phyloP scores from a whole-genome alignment of 768 basidiomycete genomes.

The Auricularia sp. region DNA sequence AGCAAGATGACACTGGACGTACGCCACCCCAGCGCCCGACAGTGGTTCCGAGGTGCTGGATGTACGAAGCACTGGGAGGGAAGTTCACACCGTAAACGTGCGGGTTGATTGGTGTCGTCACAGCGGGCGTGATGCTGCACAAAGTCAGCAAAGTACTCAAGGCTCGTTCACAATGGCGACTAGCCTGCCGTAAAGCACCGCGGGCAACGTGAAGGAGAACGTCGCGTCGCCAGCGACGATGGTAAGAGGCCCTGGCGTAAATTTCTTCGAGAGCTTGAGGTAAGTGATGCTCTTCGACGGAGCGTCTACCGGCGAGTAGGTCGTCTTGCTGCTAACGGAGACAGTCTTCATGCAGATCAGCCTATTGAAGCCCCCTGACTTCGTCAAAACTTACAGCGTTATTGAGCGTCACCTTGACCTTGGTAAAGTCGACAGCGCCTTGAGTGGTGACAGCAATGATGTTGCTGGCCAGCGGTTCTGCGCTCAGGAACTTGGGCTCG shows the following conservation, averaged over 20 bases:
- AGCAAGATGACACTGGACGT: background rate
- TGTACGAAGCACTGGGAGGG: constrained; percentile 36
- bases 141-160: constrained; percentile 12
- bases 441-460: constrained; percentile 39
- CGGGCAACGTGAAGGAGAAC: constrained; percentile 34
- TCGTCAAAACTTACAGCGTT: constrained; percentile 22
- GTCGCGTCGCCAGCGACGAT: constrained; percentile 32
- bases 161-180: background rate
- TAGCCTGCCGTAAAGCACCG: constrained; percentile 27
- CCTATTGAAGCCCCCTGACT: background rate
- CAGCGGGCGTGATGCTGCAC: constrained; percentile 26
- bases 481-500: constrained; percentile 38
- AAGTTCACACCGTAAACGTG: constrained; percentile 47
- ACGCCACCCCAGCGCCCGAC: constrained; percentile 43
- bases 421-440: constrained; percentile 35
- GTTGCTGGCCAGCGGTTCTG: constrained; percentile 39
- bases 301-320: constrained; percentile 35
- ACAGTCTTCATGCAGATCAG: constrained; percentile 17
- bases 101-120: constrained; percentile 30
- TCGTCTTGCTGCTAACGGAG: constrained; percentile 25
- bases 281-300: constrained; percentile 40
- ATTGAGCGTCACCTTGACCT: constrained; percentile 28
- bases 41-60: constrained; percentile 38
- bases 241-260: constrained; percentile 32
- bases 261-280: constrained; percentile 29